A percentile compares a stretch with the other conserved stretches of the same genome.
Evolutionary conservation across 768 basidiomycete genomes (phyloP).

Genomic region (Boletus rubroflammeus): DNA sequence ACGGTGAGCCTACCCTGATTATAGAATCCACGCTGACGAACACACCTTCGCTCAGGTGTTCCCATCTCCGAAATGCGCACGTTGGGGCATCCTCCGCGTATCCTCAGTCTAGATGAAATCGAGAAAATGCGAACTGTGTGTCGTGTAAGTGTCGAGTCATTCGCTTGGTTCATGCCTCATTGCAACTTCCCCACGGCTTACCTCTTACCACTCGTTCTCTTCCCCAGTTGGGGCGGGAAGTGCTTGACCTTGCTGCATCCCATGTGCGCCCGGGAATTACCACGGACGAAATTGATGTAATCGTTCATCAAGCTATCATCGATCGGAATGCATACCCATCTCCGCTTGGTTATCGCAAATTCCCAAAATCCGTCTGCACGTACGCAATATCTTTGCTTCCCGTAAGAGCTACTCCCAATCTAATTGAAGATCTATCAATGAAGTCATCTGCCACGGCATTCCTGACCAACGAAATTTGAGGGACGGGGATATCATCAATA

Average conservation of each 20-base stretch:
- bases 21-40: not conserved
- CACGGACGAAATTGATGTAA: slow-evolving; percentile 90
- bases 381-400: slow-evolving; percentile 39
- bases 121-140: slow-evolving; percentile 88
- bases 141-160: slow-evolving; percentile 50
- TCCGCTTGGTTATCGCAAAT: slow-evolving; percentile 85
- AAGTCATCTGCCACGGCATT: slow-evolving; percentile 96
- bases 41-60: slow-evolving; percentile 40
- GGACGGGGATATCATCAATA: slow-evolving; percentile 96
- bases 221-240: slow-evolving; percentile 77
- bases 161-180: not conserved
- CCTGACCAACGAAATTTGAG: slow-evolving; percentile 79
- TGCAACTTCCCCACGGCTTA: not conserved
- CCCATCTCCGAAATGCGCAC: slow-evolving; percentile 57
- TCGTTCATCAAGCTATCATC: slow-evolving; percentile 89
- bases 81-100: slow-evolving; percentile 57
- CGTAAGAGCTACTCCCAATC: slow-evolving; percentile 1
- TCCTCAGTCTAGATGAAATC: slow-evolving; percentile 71
- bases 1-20: slow-evolving; percentile 44
- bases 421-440: slow-evolving; percentile 75
- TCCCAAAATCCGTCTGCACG: slow-evolving; percentile 97
- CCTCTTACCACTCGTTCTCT: not conserved
- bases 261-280: slow-evolving; percentile 88
- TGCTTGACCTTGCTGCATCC: slow-evolving; percentile 89
- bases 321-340: slow-evolving; percentile 92